These are phyloP conservation scores for Rhizopogon salebrosus DNA, from an alignment of 768 basidiomycete genomes.

Conservation along the genomic window DNA sequence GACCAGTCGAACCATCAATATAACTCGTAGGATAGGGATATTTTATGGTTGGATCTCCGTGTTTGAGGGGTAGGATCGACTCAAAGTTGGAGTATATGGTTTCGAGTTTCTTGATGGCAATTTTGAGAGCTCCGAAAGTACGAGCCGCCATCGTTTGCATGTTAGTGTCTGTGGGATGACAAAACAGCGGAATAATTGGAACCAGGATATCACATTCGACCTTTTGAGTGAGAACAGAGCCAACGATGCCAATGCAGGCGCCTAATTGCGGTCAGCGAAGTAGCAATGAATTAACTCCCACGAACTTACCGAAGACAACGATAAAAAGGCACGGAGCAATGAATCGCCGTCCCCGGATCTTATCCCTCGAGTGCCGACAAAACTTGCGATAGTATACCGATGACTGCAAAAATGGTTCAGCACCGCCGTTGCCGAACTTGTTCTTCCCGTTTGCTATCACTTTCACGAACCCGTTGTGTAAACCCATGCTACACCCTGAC, in stretches of 20 bases:
- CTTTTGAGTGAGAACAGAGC: not conserved
- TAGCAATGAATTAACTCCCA: not conserved
- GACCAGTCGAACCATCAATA: not conserved
- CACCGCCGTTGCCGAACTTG: conserved; percentile 14
- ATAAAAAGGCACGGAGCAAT: not conserved
- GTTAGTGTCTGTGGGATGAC: not conserved
- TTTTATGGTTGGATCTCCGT: not conserved
- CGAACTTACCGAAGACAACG: not conserved
- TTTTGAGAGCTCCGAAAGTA: not conserved
- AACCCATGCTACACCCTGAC: conserved; percentile 5
- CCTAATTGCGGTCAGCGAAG: not conserved
- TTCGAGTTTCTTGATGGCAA: not conserved
- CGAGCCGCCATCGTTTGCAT: not conserved
- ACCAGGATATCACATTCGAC: not conserved
- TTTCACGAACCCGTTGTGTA: conserved; percentile 7
- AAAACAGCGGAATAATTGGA: not conserved
- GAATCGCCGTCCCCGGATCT: not conserved
- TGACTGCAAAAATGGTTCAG: conserved; percentile 21
- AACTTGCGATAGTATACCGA: conserved; percentile 11
- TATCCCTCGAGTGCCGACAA: not conserved
- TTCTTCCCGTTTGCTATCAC: conserved; percentile 15
- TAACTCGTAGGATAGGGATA: not conserved
- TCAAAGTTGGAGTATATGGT: not conserved
- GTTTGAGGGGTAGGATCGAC: not conserved
- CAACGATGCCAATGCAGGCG: not conserved